phyloP scores from a whole-genome alignment of 2,329 filamentous ascomycete genomes.

The Phaeosphaeriaceae sp. region DNA sequence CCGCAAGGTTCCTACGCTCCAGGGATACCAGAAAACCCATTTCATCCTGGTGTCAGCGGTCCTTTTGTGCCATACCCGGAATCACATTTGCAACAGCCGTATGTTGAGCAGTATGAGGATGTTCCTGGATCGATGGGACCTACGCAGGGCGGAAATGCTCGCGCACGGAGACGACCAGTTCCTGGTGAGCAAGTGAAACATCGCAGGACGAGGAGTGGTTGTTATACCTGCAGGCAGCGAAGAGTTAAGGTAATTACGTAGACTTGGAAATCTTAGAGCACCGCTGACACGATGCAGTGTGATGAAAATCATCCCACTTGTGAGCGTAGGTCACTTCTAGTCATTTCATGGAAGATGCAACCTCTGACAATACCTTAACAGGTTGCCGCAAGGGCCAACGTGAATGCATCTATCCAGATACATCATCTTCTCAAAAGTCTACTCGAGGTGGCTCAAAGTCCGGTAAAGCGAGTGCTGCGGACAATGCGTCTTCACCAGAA shows the following conservation, averaged over 20 bases:
- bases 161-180: constrained; percentile 39
- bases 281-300: constrained; percentile 66
- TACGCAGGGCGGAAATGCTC: constrained; percentile 35
- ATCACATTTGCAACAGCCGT: constrained; percentile 40
- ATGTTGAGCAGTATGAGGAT: constrained; percentile 48
- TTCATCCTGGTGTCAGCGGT: constrained; percentile 39
- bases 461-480: constrained; percentile 52
- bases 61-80: constrained; percentile 43
- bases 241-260: constrained; percentile 72
- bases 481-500: constrained; percentile 62
- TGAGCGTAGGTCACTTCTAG: constrained; percentile 65
- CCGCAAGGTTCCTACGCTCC: constrained; percentile 38
- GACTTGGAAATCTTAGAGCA: not conserved
- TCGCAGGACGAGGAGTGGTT: constrained; percentile 89
- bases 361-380: constrained; percentile 40
- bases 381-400: constrained; percentile 92
- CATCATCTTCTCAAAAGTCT: constrained; percentile 61
- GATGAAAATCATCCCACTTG: constrained; percentile 89
- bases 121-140: constrained; percentile 32
- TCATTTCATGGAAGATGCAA: constrained; percentile 10
- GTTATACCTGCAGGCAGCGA: constrained; percentile 87
- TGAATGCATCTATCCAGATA: constrained; percentile 88
- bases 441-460: constrained; percentile 57
- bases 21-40: constrained; percentile 39
- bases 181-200: constrained; percentile 82